Percentiles rank a stretch among this genome's conserved stretches.
These are phyloP conservation scores for Priceomyces haplophilus DNA, from an alignment of 805 yeast genomes.

Conservation along the genomic window DNA sequence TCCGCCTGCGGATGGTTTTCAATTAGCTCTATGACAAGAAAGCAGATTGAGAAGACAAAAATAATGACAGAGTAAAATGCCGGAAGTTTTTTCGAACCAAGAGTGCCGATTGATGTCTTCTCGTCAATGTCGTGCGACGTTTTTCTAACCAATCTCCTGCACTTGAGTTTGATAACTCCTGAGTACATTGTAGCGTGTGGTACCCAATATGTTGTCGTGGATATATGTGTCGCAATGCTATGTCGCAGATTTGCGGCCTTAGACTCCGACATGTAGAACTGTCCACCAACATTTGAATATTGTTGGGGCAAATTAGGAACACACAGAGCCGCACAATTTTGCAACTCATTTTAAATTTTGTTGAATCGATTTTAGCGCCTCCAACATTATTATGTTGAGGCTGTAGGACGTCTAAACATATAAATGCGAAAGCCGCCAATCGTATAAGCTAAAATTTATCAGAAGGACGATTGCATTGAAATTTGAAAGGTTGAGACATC, in stretches of 20 bases:
- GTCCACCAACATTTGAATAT: slow-evolving; percentile 1
- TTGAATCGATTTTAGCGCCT: background rate
- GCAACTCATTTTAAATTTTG: slow-evolving; percentile 4
- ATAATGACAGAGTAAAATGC: no score
- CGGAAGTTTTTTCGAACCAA: background rate
- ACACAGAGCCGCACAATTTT: background rate
- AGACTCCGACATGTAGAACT: background rate
- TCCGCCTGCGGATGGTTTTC: background rate
- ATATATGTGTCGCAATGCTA: background rate
- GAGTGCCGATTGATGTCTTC: background rate
- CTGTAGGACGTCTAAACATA: slow-evolving; percentile 1
- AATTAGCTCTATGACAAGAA: no score
- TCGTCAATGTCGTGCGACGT: background rate
- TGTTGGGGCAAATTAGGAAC: slow-evolving; percentile 2
- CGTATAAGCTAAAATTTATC: background rate
- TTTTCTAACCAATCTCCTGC: no score
- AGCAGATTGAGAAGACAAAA: no score
- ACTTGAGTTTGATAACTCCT: no score
- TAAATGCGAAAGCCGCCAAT: background rate
- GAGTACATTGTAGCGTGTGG: no score
- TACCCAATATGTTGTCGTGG: no score
- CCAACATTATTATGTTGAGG: slow-evolving; percentile 7
- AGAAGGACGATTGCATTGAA: background rate
- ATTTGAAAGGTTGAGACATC: background rate
- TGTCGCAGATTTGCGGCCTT: background rate